phyloP scores from a whole-genome alignment of 768 basidiomycete genomes.

The Mycena amicta region DNA sequence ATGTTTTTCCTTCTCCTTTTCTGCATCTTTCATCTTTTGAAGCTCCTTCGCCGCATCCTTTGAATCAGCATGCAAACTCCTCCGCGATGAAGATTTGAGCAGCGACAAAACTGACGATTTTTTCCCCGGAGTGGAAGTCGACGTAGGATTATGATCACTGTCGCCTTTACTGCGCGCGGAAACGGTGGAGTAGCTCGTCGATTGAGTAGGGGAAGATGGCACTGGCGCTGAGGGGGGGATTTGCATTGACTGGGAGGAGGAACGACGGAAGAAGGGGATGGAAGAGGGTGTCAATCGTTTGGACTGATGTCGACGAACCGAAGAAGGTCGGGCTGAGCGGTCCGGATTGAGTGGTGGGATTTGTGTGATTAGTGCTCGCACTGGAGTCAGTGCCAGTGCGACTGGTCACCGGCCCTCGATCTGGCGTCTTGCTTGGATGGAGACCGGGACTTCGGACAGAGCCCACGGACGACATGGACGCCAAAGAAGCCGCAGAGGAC shows the following conservation, averaged over 20 bases:
- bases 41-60: conserved; percentile 56
- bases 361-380: conserved; percentile 66
- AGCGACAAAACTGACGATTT: conserved; percentile 85
- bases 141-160: conserved; percentile 55
- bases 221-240: conserved; percentile 48
- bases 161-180: conserved; percentile 44
- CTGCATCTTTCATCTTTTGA: conserved; percentile 43
- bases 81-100: conserved; percentile 82
- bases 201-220: conserved; percentile 54
- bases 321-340: conserved; percentile 76
- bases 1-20: conserved; percentile 48
- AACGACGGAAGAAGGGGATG: conserved; percentile 92
- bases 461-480: conserved; percentile 73
- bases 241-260: conserved; percentile 87
- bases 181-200: conserved; percentile 40
- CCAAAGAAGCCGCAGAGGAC: conserved; percentile 75
- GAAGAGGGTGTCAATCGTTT: conserved; percentile 90
- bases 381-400: conserved; percentile 80
- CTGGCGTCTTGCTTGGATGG: conserved; percentile 59
- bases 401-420: conserved; percentile 55
- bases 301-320: conserved; percentile 66
- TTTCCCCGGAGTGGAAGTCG: conserved; percentile 62
- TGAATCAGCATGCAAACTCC: conserved; percentile 72
- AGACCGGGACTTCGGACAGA: conserved; percentile 58
- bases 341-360: conserved; percentile 54